phyloP scores from a whole-genome alignment of 495 filamentous ascomycete species.

The Usnea hakonensis region DNA sequence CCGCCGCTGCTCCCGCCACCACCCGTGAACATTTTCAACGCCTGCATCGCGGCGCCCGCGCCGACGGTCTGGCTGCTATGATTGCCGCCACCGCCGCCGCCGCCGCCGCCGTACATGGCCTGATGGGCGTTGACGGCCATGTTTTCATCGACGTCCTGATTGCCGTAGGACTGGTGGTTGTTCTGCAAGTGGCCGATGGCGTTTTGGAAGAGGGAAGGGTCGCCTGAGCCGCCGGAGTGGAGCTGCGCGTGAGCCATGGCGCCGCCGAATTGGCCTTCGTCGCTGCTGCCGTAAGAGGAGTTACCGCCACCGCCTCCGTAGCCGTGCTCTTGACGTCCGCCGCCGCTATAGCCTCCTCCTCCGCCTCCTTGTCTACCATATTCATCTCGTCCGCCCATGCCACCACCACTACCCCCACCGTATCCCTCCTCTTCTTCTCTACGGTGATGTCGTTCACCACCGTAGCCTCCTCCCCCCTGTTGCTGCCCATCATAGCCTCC shows the following conservation, averaged over 20 bases:
- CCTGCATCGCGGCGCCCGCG: conserved; percentile 58
- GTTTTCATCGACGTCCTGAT: conserved; percentile 48
- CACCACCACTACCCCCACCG: background rate
- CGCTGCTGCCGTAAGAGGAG: conserved; percentile 18
- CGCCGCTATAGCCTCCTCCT: too few relatives aligned
- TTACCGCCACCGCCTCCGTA: background rate
- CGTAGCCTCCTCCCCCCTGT: background rate
- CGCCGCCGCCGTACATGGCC: conserved; percentile 42
- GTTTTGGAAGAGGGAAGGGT: conserved; percentile 40
- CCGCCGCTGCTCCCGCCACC: conserved; percentile 13
- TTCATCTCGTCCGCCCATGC: background rate
- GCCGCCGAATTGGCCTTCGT: conserved; percentile 38
- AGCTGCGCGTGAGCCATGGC: conserved; percentile 42
- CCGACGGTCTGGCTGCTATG: conserved; percentile 43
- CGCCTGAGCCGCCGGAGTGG: conserved; percentile 27
- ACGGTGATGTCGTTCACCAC: background rate
- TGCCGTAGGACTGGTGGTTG: conserved; percentile 31
- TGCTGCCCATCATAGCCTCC: background rate
- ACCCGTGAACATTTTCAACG: conserved; percentile 57
- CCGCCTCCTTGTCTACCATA: background rate
- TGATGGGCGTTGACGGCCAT: conserved; percentile 49
- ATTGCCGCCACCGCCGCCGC: conserved; percentile 15
- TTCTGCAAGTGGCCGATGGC: conserved; percentile 43
- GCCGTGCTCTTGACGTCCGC: background rate
- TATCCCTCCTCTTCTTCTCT: conserved; percentile 3